Evolutionary conservation across 2,329 filamentous ascomycete genomes (phyloP).

Genomic region (Sarocladiaceae sp.): DNA sequence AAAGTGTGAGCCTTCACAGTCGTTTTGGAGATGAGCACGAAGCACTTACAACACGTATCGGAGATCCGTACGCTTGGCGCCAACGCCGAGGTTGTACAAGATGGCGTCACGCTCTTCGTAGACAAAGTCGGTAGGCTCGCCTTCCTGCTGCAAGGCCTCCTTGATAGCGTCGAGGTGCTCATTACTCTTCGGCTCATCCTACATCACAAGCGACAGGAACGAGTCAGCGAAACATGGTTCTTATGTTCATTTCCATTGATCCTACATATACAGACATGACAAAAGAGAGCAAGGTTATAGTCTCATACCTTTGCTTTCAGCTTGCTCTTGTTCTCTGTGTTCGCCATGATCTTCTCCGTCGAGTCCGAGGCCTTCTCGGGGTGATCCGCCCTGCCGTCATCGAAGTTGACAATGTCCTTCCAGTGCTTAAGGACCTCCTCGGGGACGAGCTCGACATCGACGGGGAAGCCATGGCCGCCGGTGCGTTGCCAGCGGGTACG

Average conservation of each 20-base stretch:
- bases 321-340: slow-evolving; percentile 70
- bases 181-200: slow-evolving; percentile 38
- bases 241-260: slow-evolving; percentile 4
- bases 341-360: slow-evolving; percentile 69
- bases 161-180: slow-evolving; percentile 70
- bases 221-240: not conserved
- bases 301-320: slow-evolving; percentile 48
- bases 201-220: not conserved
- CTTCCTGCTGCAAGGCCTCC: slow-evolving; percentile 64
- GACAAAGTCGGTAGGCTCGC: slow-evolving; percentile 66
- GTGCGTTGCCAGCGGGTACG: slow-evolving; percentile 92
- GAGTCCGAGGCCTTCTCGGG: slow-evolving; percentile 73
- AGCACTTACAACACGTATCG: slow-evolving; percentile 71
- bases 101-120: slow-evolving; percentile 86
- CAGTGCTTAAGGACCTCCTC: slow-evolving; percentile 75
- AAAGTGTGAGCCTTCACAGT: not conserved
- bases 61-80: slow-evolving; percentile 84
- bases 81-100: slow-evolving; percentile 92
- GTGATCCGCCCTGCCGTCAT: slow-evolving; percentile 80
- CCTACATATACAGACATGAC: slow-evolving; percentile 12
- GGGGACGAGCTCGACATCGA: slow-evolving; percentile 75
- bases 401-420: slow-evolving; percentile 77
- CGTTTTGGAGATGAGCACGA: too few species aligned
- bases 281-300: slow-evolving; percentile 16
- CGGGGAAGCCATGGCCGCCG: slow-evolving; percentile 83